Base-by-base conservation (phyloP, 805 yeast species). In the Phaffomyces thermotolerans region DNA sequence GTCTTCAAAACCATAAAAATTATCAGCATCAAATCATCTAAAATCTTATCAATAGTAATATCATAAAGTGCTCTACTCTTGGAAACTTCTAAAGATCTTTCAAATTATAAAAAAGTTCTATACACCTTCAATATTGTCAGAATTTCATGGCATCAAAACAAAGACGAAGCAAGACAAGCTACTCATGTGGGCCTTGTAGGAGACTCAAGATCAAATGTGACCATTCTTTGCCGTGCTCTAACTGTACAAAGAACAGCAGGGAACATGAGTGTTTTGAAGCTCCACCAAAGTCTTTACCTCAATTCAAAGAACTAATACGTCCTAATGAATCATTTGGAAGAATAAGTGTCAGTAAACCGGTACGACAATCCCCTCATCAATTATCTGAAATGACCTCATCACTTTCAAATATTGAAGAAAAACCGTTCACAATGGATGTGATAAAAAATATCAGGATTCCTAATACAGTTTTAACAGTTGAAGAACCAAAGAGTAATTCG, bases 291-390 rank as follows among this genome's bases (percentile, higher is more conserved):
- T 13, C 47, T 0, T 31, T 51, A 20, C 40, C 51, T 4, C 53
- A 48, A 32, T 48, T 48, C 41, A 49, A 49, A 33, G 54, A 51
- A 42, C 45, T 53, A 24, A 50, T 48, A 24, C 39, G 34, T 22
- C 51, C 55, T n/a, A 53, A 53, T 34, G 41, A 46, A 6, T 38
- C 44, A 5, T 53, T 51, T 41, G 52, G 55, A 3, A 40, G 55
- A 24, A 47, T 25, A 7, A 8, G 27, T 25, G 27, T 12, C 4
- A 9, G 4, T 12, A 25, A 25, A 25, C 27, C 27, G 9, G 12
- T 9, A 25, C 27, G 8, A 12, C 22, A 20, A 20, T 4, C 4
- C 5, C 5, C 22, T 20, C 4, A 20, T 20, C 22, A 4, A 20
- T 20, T 20, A 20, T 20, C 22, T 20, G 22, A 20, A 20, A 20